Conservation (phyloP, 352 stramenopile species). For the Phytophthora pini region DNA sequence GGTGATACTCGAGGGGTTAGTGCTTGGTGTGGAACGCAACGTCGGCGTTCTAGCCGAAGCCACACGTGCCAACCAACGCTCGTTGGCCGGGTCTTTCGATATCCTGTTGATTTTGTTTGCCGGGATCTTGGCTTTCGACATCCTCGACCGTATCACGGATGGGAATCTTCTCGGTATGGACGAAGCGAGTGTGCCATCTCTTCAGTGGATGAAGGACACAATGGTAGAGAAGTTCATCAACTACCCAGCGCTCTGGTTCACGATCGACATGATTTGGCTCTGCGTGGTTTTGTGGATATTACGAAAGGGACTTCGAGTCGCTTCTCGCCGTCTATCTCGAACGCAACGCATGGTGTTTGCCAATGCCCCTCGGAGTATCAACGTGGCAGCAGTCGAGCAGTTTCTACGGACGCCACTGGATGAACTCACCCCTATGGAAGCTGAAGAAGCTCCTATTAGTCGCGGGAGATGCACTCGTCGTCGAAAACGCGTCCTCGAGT, state of each 20-base stretch:
- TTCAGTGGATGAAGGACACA: slow-evolving; percentile 63
- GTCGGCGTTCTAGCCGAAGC: slow-evolving; percentile 61
- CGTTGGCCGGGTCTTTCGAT: slow-evolving; percentile 77
- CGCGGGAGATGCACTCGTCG: slow-evolving; percentile 16
- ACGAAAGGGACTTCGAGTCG: slow-evolving; percentile 41
- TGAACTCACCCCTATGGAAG: background rate
- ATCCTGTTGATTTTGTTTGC: slow-evolving; percentile 93
- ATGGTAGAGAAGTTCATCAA: slow-evolving; percentile 52
- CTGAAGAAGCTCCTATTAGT: background rate
- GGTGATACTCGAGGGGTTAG: slow-evolving; percentile 65
- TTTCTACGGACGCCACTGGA: slow-evolving; percentile 44
- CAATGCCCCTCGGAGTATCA: slow-evolving; percentile 51
- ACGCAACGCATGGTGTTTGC: slow-evolving; percentile 49
- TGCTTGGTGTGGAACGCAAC: slow-evolving; percentile 71
- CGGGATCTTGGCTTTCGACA: slow-evolving; percentile 92
- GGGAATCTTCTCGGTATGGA: slow-evolving; percentile 86
- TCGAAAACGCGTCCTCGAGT: slow-evolving; percentile 64
- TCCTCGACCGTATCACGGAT: slow-evolving; percentile 96
- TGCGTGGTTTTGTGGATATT: slow-evolving; percentile 47
- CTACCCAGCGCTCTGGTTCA: slow-evolving; percentile 57
- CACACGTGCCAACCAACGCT: slow-evolving; percentile 72
- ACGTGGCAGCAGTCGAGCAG: slow-evolving; percentile 60
- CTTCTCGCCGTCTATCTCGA: slow-evolving; percentile 44
- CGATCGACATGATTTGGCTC: slow-evolving; percentile 57
- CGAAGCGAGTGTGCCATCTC: slow-evolving; percentile 39